Evolutionary conservation across 192 early-diverging fungal genomes (phyloP).

Genomic region (Podila epicladia): DNA sequence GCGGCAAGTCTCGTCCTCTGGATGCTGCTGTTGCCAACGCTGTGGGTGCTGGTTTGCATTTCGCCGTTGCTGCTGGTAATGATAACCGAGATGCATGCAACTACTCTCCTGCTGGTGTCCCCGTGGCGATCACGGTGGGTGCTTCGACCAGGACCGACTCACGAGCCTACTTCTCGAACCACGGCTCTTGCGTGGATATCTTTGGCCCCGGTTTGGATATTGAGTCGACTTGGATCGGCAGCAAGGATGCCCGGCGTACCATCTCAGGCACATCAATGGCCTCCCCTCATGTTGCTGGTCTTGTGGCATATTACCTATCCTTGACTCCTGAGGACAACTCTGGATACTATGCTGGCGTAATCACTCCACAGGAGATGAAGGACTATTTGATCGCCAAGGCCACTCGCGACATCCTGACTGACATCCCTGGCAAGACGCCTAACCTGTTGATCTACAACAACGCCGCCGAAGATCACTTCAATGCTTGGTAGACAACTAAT

Average conservation of each 20-base stretch:
- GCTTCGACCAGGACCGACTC: conserved; percentile 87
- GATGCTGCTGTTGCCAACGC: conserved; percentile 82
- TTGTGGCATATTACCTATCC: conserved; percentile 78
- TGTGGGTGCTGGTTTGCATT: conserved; percentile 81
- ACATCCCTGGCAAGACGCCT: conserved; percentile 58
- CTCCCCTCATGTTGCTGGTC: conserved; percentile 87
- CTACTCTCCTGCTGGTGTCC: conserved; percentile 79
- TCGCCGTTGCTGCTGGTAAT: conserved; percentile 97
- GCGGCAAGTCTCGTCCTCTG: conserved; percentile 79
- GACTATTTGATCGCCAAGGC: conserved; percentile 59
- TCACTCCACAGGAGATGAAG: conserved; percentile 70
- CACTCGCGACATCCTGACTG: conserved; percentile 63
- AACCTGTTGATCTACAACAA: conserved; percentile 73
- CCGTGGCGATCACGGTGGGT: conserved; percentile 84
- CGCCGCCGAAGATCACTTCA: conserved; percentile 18
- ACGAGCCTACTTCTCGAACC: conserved; percentile 85
- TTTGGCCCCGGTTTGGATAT: conserved; percentile 89
- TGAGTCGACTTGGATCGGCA: conserved; percentile 68
- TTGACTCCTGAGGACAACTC: conserved; percentile 46
- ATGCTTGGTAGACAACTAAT: conserved; percentile 30
- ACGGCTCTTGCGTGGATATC: conserved; percentile 89
- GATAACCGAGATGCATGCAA: conserved; percentile 93
- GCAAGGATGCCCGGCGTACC: conserved; percentile 78
- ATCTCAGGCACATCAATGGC: conserved; percentile 97
- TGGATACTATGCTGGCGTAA: conserved; percentile 39